Evolutionary conservation across 805 yeast species (phyloP).

Genomic region (Zygosaccharomyces pseudorouxii): DNA sequence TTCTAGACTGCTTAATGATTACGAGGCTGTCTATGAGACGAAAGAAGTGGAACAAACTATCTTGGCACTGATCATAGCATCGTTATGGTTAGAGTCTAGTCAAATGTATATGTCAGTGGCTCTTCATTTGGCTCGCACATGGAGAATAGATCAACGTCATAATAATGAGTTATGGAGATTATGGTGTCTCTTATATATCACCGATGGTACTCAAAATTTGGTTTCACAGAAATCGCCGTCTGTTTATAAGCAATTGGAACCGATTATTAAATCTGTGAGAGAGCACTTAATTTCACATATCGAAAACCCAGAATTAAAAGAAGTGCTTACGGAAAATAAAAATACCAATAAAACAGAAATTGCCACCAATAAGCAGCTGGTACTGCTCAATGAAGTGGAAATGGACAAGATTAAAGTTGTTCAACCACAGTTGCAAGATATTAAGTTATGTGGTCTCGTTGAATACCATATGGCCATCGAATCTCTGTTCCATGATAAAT

Average conservation of each 20-base stretch:
- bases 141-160: conserved; percentile 15
- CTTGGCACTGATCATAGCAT: conserved; percentile 59
- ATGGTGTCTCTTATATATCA: conserved; percentile 61
- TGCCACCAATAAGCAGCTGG: conserved; percentile 23
- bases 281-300: conserved; percentile 9
- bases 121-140: conserved; percentile 53
- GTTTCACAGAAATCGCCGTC: conserved; percentile 55
- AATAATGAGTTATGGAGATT: conserved; percentile 44
- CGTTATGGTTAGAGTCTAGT: conserved; percentile 63
- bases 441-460: conserved; percentile 62
- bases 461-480: conserved; percentile 64
- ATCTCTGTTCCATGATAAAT: conserved; percentile 45
- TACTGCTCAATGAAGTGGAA: conserved; percentile 17
- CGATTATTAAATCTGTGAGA: conserved; percentile 32
- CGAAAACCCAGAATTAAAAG: conserved; percentile 11
- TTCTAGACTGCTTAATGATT: conserved; percentile 28
- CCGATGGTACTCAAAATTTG: conserved; percentile 67
- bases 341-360: conserved; percentile 10
- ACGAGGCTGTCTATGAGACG: conserved; percentile 38
- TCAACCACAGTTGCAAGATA: conserved; percentile 38
- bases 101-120: conserved; percentile 66
- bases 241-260: conserved; percentile 43
- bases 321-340: conserved; percentile 13
- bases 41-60: conserved; percentile 53
- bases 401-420: conserved; percentile 19